Base-by-base conservation (phyloP, 768 basidiomycete species). In the Pulveroboletus sp. region DNA sequence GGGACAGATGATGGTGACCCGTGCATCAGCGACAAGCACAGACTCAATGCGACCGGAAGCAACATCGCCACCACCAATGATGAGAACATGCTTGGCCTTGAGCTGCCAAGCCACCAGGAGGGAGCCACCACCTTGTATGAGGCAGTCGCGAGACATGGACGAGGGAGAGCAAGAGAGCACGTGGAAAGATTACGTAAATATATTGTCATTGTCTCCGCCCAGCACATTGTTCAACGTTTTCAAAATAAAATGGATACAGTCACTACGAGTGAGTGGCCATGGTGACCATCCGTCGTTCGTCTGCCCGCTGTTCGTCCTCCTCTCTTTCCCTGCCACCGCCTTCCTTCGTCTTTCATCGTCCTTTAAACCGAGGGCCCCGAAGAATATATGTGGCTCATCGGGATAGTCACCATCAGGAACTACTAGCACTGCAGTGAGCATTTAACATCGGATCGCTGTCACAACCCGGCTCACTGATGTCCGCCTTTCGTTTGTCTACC, bases 101-200 rank as follows among this genome's bases (percentile, higher is more conserved):
- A 98, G 86, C 68, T 95, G 93, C 88, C 91, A 96, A 32, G 96
- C 95, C 56, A 97, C 73, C 36, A 97, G 79, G 39, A 97, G 79
- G 1, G 93, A 94, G 7, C 82, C 83, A 11, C 86, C 84, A 38
- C 77, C 73, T 0, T 28, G 40, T 12, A 17, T 49, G 57, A 56
- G 10, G 33, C 50, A 11, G 46, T 49, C 27, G 52, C 37, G 1
- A 27, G 57, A 18, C 57, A 64, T 63, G 2, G n/a, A 21, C 8
- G 17, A 31, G 12, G 30, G 8, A 18, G 15, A 17, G 15, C n/a
- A 8, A 36, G n/a, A 36, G 14, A 8, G n/a, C 33, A 31, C 31
- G 33, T 35, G 33, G 15, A 14, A 35, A 6, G 15, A 15, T 15
- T 11, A 12, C 21, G 3, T 21, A 21, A 21, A 31, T 31, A 12